Evolutionary conservation across 2,329 filamentous ascomycete genomes (phyloP), one percentile per base, ranked within the genome.

Genomic region (Scleromitrula shiraiana): DNA sequence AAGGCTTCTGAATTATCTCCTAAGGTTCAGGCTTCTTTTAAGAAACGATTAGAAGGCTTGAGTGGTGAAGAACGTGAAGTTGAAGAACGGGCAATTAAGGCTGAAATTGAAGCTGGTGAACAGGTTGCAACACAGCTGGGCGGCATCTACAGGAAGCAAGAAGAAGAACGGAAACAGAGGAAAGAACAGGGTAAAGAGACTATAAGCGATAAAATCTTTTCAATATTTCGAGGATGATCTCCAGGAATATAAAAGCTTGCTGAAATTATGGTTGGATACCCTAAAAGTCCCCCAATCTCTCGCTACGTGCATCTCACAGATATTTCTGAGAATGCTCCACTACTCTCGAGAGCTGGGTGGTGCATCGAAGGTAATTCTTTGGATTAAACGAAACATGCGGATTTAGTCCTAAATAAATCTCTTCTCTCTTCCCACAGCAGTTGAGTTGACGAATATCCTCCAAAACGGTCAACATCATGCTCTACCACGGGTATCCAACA

Each of bases 61-160:
- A 72, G 72, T 4, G 75, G 75, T 41, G 69, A 70, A 49, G 80
- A 85, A 64, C 70, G 78, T 23, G 70, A 71, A 36, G 64, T 81
- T 15, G 83, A 88, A 63, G 76, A 83, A 63, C 75, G 76, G 50
- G 78, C 83, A 17, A 69, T 85, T 52, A 71, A 73, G 50, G 80
- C 78, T 6, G 81, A 88, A 67, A 67, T 76, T 48, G 69, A 77
- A 59, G 74, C 77, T 54, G 79, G 80, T 62, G 65, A 73, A 40
- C 74, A 83, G 56, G 71, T 86, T 59, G 75, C 79, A 44, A 64
- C 69, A 53, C 64, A 74, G 51, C 67, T 87, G 52, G 68, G 75
- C 56, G 68, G 70, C 40, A 63, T 82, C 51, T 74, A 78, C 67
- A 67, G 75, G 49, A 68, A 78, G 59, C 73, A 82, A 64, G 70